Evolutionary conservation across 768 basidiomycete genomes (phyloP).

Genomic region (Psilocybe subaeruginosa): DNA sequence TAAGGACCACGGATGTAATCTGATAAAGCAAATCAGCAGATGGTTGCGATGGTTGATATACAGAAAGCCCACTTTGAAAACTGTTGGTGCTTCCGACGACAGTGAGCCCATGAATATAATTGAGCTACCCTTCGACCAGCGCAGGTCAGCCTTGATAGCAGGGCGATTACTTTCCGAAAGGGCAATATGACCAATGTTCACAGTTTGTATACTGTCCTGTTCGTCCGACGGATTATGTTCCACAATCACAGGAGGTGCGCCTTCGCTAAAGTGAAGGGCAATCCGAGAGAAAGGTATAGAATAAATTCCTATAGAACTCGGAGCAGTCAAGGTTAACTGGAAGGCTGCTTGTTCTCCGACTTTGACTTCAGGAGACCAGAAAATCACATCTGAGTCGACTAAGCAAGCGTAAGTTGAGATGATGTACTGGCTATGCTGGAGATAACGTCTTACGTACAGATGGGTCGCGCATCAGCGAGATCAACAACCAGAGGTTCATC

Average conservation of each 20-base stretch:
- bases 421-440: background rate
- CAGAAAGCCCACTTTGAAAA: slow-evolving; percentile 52
- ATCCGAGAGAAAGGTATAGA: slow-evolving; percentile 65
- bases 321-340: slow-evolving; percentile 69
- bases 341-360: slow-evolving; percentile 70
- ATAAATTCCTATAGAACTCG: slow-evolving; percentile 48
- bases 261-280: slow-evolving; percentile 57
- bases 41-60: background rate
- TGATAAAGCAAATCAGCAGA: slow-evolving; percentile 27
- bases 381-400: slow-evolving; percentile 72
- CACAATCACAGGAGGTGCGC: slow-evolving; percentile 51
- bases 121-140: slow-evolving; percentile 58
- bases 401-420: slow-evolving; percentile 7
- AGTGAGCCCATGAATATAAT: slow-evolving; percentile 67
- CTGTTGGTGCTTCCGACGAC: slow-evolving; percentile 48
- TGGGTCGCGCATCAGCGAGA: slow-evolving; percentile 60
- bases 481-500: slow-evolving; percentile 64
- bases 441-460: slow-evolving; percentile 47
- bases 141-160: slow-evolving; percentile 45
- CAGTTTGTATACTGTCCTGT: slow-evolving; percentile 28
- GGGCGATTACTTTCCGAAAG: slow-evolving; percentile 15
- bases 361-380: slow-evolving; percentile 68
- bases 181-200: slow-evolving; percentile 49
- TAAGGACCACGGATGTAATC: slow-evolving; percentile 51
- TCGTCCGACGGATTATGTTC: slow-evolving; percentile 37